Evolutionary conservation across 1,284 basidiomycete species (phyloP), one percentile per base, ranked within the genome.

Genomic region (Amylostereum areolatum): DNA sequence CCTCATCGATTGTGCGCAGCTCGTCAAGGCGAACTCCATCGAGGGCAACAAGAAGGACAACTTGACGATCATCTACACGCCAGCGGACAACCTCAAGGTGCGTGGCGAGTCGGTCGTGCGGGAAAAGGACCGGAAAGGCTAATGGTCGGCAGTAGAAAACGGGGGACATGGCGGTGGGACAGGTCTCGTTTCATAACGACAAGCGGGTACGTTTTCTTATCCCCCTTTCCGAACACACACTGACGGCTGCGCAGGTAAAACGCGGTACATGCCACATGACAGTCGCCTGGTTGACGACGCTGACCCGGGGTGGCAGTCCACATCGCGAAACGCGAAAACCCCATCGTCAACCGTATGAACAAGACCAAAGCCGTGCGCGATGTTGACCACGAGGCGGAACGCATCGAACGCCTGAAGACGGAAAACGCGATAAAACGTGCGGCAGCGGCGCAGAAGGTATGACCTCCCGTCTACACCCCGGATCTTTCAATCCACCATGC

Each of bases 21-120:
- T 99, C 1, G 94, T 97, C 40, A 99, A 99, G 68, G 95, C 96
- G 0, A 98, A 98, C 61, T 95, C 91, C 3, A 99, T 99, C 49
- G 92, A 97, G 74, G 92, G 94, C 2, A 97, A 98, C 73, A 97
- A 97, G 71, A 95, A 94, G 68, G 90, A 96, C 57, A 89, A 96
- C 63, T 62, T 97, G 29, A 92, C 90, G 10, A 79, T 99, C 59
- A 97, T 99, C 53, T 98, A 95, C 65, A 97, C 95, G 0, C 95
- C 93, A 0, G 89, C 80, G 11, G 80, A 84, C 52, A 96, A 95
- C 64, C 73, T 96, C 51, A 94, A 95, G 80, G 91, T 91, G 46
- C 29, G 69, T 47, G n/a, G 9, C 5, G 25, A 10, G 1, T 11
- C 25, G 1, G 10, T 11, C 8, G 10, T 36, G n/a, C 18, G 18